Evolutionary conservation across 495 filamentous ascomycete genomes (phyloP).

Genomic region (Annulohypoxylon nitens): DNA sequence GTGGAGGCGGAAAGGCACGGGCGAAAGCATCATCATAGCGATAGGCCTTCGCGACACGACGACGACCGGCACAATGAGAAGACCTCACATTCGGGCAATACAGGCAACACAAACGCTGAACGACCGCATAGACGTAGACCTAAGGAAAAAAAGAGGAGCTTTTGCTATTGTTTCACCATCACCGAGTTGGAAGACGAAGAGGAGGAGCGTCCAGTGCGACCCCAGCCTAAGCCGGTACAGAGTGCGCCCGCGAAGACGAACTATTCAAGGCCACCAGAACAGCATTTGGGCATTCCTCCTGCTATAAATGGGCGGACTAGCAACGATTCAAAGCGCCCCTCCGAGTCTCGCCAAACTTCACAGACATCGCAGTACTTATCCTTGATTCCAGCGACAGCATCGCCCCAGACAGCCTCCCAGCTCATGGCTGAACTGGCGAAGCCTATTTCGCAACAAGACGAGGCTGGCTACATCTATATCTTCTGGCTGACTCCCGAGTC

Average conservation of each 20-base stretch:
- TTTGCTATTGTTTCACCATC: constrained; percentile 63
- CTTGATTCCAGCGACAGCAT: constrained; percentile 73
- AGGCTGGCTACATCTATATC: constrained; percentile 96
- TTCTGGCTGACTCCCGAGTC: constrained; percentile 85
- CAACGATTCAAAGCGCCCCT: constrained; percentile 52
- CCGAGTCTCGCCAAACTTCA: constrained; percentile 54
- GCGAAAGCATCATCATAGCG: constrained; percentile 44
- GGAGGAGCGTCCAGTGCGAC: constrained; percentile 51
- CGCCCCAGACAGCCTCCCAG: constrained; percentile 72
- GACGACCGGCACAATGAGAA: constrained; percentile 39
- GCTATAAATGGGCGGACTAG: constrained; percentile 50
- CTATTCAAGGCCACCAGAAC: constrained; percentile 47
- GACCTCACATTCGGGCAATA: constrained; percentile 31
- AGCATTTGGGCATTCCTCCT: constrained; percentile 46
- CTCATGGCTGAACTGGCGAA: constrained; percentile 84
- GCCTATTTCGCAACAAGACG: constrained; percentile 80
- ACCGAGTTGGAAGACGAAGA: constrained; percentile 55
- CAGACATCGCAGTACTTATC: constrained; percentile 70
- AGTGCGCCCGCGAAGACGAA: constrained; percentile 49
- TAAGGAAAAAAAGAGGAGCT: constrained; percentile 52
- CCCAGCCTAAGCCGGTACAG: constrained; percentile 58
- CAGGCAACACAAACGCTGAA: constrained; percentile 1
- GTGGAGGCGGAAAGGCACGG: constrained; percentile 62
- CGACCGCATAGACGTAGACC: constrained; percentile 48
- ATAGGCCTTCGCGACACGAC: constrained; percentile 19